A percentile compares a stretch with the other conserved stretches of the same genome.
These are phyloP conservation scores for Trifolium dubium DNA, from an alignment of 306 rosid species.

Conservation along the genomic window DNA sequence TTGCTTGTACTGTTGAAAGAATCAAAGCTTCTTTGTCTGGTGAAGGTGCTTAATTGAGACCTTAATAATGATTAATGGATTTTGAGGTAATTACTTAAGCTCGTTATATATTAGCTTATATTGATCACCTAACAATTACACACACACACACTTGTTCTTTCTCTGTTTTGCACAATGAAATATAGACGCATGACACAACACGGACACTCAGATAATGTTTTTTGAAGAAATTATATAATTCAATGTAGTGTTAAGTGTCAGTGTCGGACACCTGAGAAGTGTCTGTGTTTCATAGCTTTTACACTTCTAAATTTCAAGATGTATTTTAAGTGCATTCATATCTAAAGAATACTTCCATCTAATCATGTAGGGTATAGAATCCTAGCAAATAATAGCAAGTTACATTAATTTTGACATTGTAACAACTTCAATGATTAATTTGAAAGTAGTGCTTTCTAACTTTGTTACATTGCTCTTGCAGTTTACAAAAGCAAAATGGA, in stretches of 20 bases:
- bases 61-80: conserved; percentile 9
- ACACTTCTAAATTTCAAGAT: no score
- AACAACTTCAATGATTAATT: not conserved
- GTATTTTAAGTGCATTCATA: not conserved
- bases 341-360: not conserved
- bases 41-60: conserved; percentile 53
- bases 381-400: not conserved
- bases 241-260: no score
- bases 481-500: conserved; percentile 42
- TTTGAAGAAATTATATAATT: no score
- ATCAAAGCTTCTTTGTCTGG: conserved; percentile 79
- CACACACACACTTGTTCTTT: no score
- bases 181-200: no score
- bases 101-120: not conserved
- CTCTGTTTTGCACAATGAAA: no score
- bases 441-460: not conserved
- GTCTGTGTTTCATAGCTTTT: no score
- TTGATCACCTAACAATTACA: no score
- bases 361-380: not conserved
- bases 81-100: conserved; percentile 30
- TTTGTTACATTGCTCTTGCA: conserved; percentile 29
- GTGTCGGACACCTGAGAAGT: no score
- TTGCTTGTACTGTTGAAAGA: conserved; percentile 93
- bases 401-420: not conserved
- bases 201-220: no score